Conservation (phyloP, 2,329 filamentous ascomycete genomes). For the Aureobasidium sp. region DNA sequence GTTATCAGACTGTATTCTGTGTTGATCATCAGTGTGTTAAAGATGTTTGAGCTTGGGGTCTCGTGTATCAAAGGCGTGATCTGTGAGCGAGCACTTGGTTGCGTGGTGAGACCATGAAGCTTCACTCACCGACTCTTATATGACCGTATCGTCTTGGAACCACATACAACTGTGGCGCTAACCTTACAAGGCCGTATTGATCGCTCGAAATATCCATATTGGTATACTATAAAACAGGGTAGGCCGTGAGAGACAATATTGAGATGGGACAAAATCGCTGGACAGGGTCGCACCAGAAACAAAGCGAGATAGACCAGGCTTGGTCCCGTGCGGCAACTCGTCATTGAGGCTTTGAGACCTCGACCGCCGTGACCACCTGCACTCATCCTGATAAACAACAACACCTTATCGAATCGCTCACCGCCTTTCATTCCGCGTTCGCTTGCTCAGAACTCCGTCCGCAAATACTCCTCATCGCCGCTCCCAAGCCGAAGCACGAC, state of each 20-base stretch:
- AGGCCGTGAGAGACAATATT: background rate
- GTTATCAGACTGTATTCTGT: too few relatives aligned
- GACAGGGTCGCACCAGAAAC: background rate
- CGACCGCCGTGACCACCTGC: slow-evolving; percentile 6
- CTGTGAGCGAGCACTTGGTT: background rate
- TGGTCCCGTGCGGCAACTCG: slow-evolving; percentile 5
- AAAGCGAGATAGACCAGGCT: slow-evolving; percentile 3
- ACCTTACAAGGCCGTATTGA: too few relatives aligned
- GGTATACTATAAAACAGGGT: background rate
- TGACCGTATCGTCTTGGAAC: too few relatives aligned
- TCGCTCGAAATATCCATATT: background rate
- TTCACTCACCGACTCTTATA: too few relatives aligned
- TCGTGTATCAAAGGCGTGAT: too few relatives aligned
- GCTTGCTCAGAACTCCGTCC: background rate
- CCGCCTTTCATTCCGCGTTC: background rate
- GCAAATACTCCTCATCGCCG: background rate
- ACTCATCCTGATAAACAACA: slow-evolving; percentile 4
- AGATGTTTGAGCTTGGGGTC: too few relatives aligned
- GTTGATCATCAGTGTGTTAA: too few relatives aligned
- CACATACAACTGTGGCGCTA: too few relatives aligned
- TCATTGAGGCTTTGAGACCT: slow-evolving; percentile 6
- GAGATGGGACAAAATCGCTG: too few relatives aligned
- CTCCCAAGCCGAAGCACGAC: background rate
- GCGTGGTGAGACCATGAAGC: background rate
- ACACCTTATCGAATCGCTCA: background rate